Conservation (phyloP, 2,329 filamentous ascomycete genomes). For the Phyllosticta citribraziliensis region DNA sequence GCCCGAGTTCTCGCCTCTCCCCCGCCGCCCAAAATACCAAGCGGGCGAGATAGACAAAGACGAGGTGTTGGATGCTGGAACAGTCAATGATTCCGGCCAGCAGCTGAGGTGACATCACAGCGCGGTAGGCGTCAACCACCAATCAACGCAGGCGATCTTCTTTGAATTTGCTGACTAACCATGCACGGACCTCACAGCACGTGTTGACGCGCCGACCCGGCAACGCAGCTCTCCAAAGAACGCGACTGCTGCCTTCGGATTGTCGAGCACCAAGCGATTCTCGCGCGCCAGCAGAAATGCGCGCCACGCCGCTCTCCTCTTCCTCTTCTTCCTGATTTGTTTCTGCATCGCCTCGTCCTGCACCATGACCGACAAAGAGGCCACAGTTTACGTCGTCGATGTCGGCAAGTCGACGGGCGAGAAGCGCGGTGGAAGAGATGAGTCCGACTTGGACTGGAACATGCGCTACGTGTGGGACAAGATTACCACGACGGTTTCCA, state of each 20-base stretch:
- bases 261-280: neutral
- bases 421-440: constrained; percentile 56
- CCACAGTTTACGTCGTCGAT: constrained; percentile 85
- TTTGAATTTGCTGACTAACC: no score
- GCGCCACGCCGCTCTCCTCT: neutral
- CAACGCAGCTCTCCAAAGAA: neutral
- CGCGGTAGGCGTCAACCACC: no score
- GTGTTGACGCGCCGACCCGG: no score
- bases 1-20: no score
- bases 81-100: no score
- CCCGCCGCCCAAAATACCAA: no score
- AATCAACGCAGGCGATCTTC: no score
- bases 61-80: no score
- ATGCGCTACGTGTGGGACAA: constrained; percentile 95
- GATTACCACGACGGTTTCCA: constrained; percentile 60
- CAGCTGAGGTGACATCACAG: no score
- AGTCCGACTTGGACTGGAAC: constrained; percentile 79
- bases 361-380: constrained; percentile 83
- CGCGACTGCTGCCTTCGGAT: constrained; percentile 7
- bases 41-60: no score
- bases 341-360: neutral
- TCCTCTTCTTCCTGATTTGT: neutral
- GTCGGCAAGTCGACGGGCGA: constrained; percentile 76
- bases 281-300: neutral
- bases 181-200: no score